phyloP scores from a whole-genome alignment of 306 rosid species.

The Cicer chorassanicum region DNA sequence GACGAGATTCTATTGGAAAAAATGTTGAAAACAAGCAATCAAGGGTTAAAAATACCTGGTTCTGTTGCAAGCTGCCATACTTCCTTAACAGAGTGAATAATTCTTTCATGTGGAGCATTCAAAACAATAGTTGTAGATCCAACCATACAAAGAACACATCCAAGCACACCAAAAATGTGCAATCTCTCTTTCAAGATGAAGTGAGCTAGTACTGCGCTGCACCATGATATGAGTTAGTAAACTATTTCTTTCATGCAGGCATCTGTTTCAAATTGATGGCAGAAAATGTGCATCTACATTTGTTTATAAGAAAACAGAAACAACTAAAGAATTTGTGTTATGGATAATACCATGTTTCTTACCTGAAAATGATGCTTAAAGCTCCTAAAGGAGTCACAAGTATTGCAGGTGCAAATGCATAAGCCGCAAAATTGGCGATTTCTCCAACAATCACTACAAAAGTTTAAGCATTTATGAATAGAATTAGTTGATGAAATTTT shows the following conservation, averaged over 20 bases:
- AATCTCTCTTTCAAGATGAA: conserved; percentile 76
- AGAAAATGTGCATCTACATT: neutral
- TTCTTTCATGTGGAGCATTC: conserved; percentile 88
- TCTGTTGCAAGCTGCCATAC: conserved; percentile 91
- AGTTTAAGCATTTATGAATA: conserved; percentile 21
- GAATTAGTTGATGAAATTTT: conserved; percentile 21
- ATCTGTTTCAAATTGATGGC: neutral
- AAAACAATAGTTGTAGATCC: conserved; percentile 83
- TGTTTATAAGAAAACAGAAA: conserved; percentile 7
- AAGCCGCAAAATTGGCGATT: conserved; percentile 93
- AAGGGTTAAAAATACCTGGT: conserved; percentile 63
- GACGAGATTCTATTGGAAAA: neutral
- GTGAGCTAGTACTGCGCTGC: conserved; percentile 97
- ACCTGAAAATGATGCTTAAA: conserved; percentile 94
- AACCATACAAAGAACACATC: conserved; percentile 89
- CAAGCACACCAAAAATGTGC: conserved; percentile 85
- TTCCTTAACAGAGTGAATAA: conserved; percentile 80
- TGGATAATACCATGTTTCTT: conserved; percentile 31
- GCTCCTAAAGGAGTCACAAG: conserved; percentile 98
- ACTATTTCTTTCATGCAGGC: conserved; percentile 19
- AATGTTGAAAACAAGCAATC: conserved; percentile 12
- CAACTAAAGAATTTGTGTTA: neutral
- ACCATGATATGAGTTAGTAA: conserved; percentile 45
- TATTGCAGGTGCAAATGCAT: conserved; percentile 94
- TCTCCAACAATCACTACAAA: conserved; percentile 88